Percentiles rank a stretch among this genome's conserved stretches.
phyloP scores from a whole-genome alignment of 352 stramenopile species.

The Thalassiosira mediterranea region DNA sequence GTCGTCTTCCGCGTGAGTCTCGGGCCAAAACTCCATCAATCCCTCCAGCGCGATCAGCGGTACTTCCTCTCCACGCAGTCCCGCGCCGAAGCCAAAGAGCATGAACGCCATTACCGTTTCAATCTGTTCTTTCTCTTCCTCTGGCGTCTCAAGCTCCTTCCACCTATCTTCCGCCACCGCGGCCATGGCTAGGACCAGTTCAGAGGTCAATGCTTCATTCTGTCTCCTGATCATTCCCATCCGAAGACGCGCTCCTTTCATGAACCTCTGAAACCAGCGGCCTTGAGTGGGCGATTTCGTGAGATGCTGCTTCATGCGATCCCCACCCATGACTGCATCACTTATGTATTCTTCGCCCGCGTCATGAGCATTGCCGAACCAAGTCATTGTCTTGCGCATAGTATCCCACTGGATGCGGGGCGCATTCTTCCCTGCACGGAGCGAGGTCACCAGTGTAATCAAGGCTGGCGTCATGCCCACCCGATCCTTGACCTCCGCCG shows the following conservation, averaged over 20 bases:
- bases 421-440: conserved; percentile 9
- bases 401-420: conserved; percentile 21
- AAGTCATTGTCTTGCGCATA: conserved; percentile 23
- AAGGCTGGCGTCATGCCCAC: conserved; percentile 15
- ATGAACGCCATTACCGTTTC: background rate
- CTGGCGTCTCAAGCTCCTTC: background rate
- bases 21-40: conserved; percentile 7
- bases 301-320: background rate
- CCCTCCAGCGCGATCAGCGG: background rate
- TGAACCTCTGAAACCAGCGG: conserved; percentile 7
- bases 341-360: background rate
- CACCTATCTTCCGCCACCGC: background rate
- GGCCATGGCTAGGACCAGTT: background rate
- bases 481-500: conserved; percentile 13
- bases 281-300: background rate
- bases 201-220: background rate
- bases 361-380: conserved; percentile 1
- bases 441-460: background rate
- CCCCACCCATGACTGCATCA: background rate
- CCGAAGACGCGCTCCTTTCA: background rate
- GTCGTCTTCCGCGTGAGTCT: background rate
- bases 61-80: conserved; percentile 8
- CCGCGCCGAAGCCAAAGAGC: background rate
- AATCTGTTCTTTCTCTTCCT: background rate
- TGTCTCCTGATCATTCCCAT: conserved; percentile 7